Evolutionary conservation across 176 grass and related monocot species (phyloP).

Genomic region (Rhynchospora pubera): DNA sequence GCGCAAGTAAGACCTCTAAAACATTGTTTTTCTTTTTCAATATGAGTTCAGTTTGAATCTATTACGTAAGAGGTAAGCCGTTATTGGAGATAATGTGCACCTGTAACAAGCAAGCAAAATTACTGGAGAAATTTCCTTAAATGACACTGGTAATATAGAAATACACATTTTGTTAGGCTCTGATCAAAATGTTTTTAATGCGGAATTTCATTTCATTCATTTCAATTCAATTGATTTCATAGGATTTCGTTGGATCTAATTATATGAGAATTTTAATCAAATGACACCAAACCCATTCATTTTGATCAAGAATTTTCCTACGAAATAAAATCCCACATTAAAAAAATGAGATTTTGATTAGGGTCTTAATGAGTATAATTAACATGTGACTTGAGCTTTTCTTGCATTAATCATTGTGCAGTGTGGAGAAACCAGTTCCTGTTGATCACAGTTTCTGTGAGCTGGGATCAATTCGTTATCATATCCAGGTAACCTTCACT

Average conservation of each 20-base stretch:
- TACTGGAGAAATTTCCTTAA: not conserved
- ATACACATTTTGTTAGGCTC: not conserved
- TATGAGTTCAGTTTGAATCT: not conserved
- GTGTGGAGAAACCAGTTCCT: slow-evolving; percentile 43
- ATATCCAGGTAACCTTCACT: slow-evolving; percentile 47
- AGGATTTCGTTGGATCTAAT: too few species aligned
- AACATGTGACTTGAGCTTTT: not conserved
- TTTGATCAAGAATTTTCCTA: too few species aligned
- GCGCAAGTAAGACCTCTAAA: slow-evolving; percentile 35
- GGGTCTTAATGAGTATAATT: not conserved
- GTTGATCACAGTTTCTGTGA: slow-evolving; percentile 84
- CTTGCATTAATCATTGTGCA: slow-evolving; percentile 22
- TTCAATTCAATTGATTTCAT: too few species aligned
- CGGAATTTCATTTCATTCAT: too few species aligned
- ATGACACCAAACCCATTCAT: too few species aligned
- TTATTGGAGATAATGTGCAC: not conserved
- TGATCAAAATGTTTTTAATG: too few species aligned
- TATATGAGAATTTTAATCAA: too few species aligned
- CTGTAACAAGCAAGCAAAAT: not conserved
- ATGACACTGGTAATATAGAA: not conserved
- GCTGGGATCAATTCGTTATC: slow-evolving; percentile 56
- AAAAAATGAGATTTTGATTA: too few species aligned
- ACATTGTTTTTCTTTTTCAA: not conserved
- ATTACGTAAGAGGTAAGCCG: not conserved
- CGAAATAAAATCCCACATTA: too few species aligned